phyloP scores from a whole-genome alignment of 768 basidiomycete species.

The Phylloporus rhodoxanthus region DNA sequence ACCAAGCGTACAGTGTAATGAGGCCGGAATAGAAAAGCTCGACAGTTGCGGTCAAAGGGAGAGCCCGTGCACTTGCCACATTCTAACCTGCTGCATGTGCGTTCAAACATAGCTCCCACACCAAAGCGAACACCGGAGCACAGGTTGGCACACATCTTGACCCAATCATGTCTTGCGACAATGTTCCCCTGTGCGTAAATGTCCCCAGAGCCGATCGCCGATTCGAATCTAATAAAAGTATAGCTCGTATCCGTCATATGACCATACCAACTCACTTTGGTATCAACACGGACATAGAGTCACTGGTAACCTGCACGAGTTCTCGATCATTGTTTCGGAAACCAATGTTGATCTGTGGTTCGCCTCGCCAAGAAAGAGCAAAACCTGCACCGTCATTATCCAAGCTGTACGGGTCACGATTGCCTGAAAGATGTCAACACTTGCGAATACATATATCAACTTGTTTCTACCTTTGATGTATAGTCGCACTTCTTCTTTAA shows the following conservation, averaged over 20 bases:
- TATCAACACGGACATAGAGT: constrained; percentile 75
- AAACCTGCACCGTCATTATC: constrained; percentile 77
- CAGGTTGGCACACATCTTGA: constrained; percentile 80
- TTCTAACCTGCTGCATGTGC: constrained; percentile 61
- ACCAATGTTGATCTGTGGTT: constrained; percentile 64
- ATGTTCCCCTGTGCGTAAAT: constrained; percentile 17
- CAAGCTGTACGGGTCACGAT: constrained; percentile 72
- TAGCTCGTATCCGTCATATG: not conserved
- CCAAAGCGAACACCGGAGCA: constrained; percentile 84
- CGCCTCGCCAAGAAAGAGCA: constrained; percentile 76
- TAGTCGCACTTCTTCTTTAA: constrained; percentile 65
- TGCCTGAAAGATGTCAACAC: constrained; percentile 44
- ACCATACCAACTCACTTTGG: constrained; percentile 60
- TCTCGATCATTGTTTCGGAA: constrained; percentile 68
- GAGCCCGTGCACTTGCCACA: constrained; percentile 58
- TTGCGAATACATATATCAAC: not conserved
- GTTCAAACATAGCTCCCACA: constrained; percentile 74
- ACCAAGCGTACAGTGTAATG: constrained; percentile 72
- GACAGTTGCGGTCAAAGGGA: constrained; percentile 70
- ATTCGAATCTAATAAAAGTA: constrained; percentile 20
- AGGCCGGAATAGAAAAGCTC: constrained; percentile 71
- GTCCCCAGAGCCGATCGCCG: not conserved
- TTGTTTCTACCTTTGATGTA: constrained; percentile 75
- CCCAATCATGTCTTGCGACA: constrained; percentile 32
- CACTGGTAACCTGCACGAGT: constrained; percentile 75